These are phyloP conservation scores for Neurospora tetrasperma DNA, from an alignment of 495 filamentous ascomycete species.

Conservation along the genomic window DNA sequence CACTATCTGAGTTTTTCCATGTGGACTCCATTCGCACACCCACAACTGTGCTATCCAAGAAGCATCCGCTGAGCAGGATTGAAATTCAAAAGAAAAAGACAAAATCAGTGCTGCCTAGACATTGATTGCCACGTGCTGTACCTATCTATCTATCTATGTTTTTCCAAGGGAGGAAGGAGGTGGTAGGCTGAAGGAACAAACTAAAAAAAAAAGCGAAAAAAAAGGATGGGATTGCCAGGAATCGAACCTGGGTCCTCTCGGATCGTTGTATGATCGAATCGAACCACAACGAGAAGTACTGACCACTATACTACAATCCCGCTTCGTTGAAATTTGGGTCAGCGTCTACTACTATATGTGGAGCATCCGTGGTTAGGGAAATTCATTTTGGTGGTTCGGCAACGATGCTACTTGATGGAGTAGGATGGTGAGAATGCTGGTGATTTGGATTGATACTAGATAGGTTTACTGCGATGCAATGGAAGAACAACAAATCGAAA, in stretches of 20 bases:
- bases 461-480: background rate
- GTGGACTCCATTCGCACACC: no score
- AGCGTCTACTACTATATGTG: background rate
- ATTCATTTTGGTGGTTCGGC: background rate
- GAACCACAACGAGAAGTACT: constrained; percentile 1
- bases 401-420: background rate
- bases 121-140: background rate
- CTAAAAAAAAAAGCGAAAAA: background rate
- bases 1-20: no score
- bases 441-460: background rate
- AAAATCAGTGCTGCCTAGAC: background rate
- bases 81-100: background rate
- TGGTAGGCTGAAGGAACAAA: background rate
- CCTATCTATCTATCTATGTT: background rate
- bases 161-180: background rate
- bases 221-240: background rate
- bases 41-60: background rate
- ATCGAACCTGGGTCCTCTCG: constrained; percentile 1
- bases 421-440: background rate
- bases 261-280: background rate
- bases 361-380: background rate
- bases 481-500: no score
- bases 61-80: background rate
- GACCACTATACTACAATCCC: background rate
- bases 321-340: background rate